A percentile compares a stretch with the other conserved stretches of the same genome.
phyloP scores from a whole-genome alignment of 306 rosid species.

The Acacia crassicarpa region DNA sequence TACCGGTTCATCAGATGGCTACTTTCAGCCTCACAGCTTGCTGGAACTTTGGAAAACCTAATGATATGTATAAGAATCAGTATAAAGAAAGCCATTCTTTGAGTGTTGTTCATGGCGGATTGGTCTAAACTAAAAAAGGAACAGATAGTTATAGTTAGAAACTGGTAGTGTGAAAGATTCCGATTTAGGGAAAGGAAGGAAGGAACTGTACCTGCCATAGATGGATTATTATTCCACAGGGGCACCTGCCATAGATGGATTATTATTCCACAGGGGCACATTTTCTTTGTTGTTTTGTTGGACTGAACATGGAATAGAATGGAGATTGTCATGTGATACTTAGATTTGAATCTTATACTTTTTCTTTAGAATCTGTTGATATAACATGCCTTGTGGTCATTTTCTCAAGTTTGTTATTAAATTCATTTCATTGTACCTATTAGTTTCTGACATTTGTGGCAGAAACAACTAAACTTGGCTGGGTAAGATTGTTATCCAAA shows the following conservation, averaged over 20 bases:
- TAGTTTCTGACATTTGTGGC: constrained; percentile 32
- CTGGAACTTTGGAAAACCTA: constrained; percentile 34
- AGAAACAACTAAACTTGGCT: constrained; percentile 56
- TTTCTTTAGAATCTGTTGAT: constrained; percentile 41
- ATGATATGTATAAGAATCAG: constrained; percentile 44
- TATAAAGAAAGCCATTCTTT: constrained; percentile 39
- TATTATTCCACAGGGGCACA: constrained; percentile 31
- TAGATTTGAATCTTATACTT: constrained; percentile 39
- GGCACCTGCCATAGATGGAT: constrained; percentile 31
- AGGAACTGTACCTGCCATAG: constrained; percentile 26
- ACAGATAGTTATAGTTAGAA: background rate
- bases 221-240: constrained; percentile 27
- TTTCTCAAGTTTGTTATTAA: constrained; percentile 30
- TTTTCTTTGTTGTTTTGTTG: constrained; percentile 41
- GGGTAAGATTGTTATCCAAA: constrained; percentile 49
- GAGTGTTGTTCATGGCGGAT: constrained; percentile 56
- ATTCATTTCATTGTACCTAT: constrained; percentile 30
- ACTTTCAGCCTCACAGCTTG: constrained; percentile 35
- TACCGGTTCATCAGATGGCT: constrained; percentile 27
- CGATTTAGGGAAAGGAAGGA: constrained; percentile 32
- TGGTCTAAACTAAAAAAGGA: constrained; percentile 22
- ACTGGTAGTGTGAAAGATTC: constrained; percentile 34
- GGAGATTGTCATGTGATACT: constrained; percentile 68
- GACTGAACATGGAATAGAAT: constrained; percentile 60
- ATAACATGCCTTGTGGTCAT: constrained; percentile 38